Evolutionary conservation across 768 basidiomycete genomes (phyloP).

Genomic region (Pisolithus sp.): DNA sequence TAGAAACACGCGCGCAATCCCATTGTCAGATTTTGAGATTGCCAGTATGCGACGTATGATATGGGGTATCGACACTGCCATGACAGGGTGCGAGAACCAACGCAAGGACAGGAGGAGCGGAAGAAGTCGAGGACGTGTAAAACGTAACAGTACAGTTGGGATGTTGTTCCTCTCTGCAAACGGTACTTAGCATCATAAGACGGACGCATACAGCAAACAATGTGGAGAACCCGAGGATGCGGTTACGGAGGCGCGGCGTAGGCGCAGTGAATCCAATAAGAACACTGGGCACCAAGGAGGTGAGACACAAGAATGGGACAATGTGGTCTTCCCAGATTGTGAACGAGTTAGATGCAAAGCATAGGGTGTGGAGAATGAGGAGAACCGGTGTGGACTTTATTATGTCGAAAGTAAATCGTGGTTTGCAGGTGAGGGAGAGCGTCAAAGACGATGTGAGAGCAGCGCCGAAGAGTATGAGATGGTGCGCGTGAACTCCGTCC

Average conservation of each 20-base stretch:
- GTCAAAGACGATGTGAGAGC: slow-evolving; percentile 41
- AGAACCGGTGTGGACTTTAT: slow-evolving; percentile 37
- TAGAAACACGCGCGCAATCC: slow-evolving; percentile 60
- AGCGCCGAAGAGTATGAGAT: slow-evolving; percentile 45
- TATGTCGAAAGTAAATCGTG: slow-evolving; percentile 24
- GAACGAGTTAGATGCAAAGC: slow-evolving; percentile 92
- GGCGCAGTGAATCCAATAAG: slow-evolving; percentile 63
- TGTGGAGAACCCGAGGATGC: slow-evolving; percentile 67
- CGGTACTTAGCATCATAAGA: slow-evolving; percentile 73
- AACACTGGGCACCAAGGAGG: slow-evolving; percentile 55
- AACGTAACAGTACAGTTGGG: slow-evolving; percentile 88
- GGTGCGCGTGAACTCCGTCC: slow-evolving; percentile 45
- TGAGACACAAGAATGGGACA: slow-evolving; percentile 65
- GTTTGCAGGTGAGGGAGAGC: slow-evolving; percentile 38
- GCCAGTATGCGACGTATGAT: slow-evolving; percentile 49
- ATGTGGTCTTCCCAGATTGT: slow-evolving; percentile 96
- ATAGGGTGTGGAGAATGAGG: slow-evolving; percentile 60
- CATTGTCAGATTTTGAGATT: slow-evolving; percentile 69
- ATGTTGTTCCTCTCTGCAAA: slow-evolving; percentile 93
- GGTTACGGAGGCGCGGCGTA: slow-evolving; percentile 58
- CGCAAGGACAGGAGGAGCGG: slow-evolving; percentile 56
- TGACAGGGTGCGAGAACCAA: slow-evolving; percentile 52
- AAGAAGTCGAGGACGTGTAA: slow-evolving; percentile 65
- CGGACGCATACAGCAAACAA: slow-evolving; percentile 65
- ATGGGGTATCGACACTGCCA: slow-evolving; percentile 52